These are phyloP conservation scores for Malbranchea cinnamomea DNA, from an alignment of 2,329 filamentous ascomycete species.

Conservation along the genomic window DNA sequence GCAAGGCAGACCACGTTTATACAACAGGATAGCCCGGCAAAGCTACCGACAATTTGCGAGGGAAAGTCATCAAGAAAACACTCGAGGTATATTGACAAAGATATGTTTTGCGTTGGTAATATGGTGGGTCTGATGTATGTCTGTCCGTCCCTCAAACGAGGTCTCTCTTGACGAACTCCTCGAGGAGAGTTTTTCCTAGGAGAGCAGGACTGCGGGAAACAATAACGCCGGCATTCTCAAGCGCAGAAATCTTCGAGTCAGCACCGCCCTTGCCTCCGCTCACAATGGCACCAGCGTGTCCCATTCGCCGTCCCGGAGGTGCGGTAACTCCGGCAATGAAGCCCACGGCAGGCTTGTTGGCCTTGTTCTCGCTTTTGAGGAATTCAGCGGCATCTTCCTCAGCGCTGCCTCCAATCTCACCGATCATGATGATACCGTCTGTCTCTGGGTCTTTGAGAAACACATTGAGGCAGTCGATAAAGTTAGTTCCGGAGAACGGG, in stretches of 20 bases:
- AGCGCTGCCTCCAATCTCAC: conserved; percentile 92
- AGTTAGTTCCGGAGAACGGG: conserved; percentile 97
- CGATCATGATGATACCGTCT: conserved; percentile 99
- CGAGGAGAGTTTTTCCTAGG: conserved; percentile 84
- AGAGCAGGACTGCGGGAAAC: conserved; percentile 88
- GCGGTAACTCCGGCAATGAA: conserved; percentile 98
- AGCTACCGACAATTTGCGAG: too few species aligned
- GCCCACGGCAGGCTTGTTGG: conserved; percentile 90
- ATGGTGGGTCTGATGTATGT: conserved; percentile 2
- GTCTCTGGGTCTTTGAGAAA: conserved; percentile 94
- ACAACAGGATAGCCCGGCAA: too few species aligned
- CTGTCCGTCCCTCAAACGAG: conserved; percentile 84
- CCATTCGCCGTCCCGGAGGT: conserved; percentile 92
- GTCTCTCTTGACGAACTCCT: conserved; percentile 92
- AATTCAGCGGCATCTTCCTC: conserved; percentile 98
- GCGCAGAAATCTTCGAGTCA: conserved; percentile 92
- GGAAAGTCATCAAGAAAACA: too few species aligned
- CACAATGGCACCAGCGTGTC: conserved; percentile 96
- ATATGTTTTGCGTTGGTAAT: too few species aligned
- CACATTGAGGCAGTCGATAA: conserved; percentile 96
- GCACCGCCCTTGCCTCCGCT: conserved; percentile 95
- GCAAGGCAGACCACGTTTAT: too few species aligned
- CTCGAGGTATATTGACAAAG: too few species aligned
- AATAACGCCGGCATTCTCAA: conserved; percentile 84
- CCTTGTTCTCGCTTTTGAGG: conserved; percentile 78